phyloP scores from a whole-genome alignment of 805 yeast genomes.

The Saccharomycopsis amapae region DNA sequence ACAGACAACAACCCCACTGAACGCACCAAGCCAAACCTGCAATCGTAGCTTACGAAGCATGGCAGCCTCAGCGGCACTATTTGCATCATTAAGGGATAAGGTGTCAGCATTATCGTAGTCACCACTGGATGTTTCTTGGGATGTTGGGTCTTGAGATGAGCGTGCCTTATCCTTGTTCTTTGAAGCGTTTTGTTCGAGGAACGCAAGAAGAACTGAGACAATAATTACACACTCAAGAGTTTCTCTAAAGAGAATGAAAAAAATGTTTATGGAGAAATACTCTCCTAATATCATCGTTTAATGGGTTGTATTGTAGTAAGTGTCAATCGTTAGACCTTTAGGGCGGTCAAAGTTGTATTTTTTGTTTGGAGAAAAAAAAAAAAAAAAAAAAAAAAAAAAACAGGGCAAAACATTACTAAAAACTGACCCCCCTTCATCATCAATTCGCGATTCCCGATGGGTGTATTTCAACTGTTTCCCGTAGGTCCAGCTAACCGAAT shows the following conservation, averaged over 20 bases:
- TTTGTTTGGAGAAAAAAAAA: background rate
- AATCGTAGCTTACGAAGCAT: conserved; percentile 35
- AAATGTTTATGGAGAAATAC: conserved; percentile 35
- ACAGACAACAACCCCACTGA: conserved; percentile 62
- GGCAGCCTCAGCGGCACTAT: conserved; percentile 12
- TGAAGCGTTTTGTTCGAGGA: conserved; percentile 55
- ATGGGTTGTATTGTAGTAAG: background rate
- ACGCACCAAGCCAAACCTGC: conserved; percentile 81
- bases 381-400: conserved; percentile 1
- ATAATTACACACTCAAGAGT: conserved; percentile 86
- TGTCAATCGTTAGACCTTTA: background rate
- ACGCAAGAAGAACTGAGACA: conserved; percentile 85
- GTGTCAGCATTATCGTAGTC: too few relatives aligned
- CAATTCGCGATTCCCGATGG: too few relatives aligned
- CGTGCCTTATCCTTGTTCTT: background rate
- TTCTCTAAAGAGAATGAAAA: conserved; percentile 90
- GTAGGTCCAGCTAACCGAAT: too few relatives aligned
- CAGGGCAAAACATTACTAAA: too few relatives aligned
- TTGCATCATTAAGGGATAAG: conserved; percentile 25
- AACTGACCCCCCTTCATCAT: too few relatives aligned
- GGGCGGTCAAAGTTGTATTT: background rate
- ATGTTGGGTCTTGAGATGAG: background rate
- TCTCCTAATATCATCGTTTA: conserved; percentile 7
- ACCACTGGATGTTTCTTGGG: background rate
- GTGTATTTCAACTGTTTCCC: too few relatives aligned